Evolutionary conservation across 768 basidiomycete species (phyloP), one percentile per base, ranked within the genome.

Genomic region (Phaeotremella skinneri): DNA sequence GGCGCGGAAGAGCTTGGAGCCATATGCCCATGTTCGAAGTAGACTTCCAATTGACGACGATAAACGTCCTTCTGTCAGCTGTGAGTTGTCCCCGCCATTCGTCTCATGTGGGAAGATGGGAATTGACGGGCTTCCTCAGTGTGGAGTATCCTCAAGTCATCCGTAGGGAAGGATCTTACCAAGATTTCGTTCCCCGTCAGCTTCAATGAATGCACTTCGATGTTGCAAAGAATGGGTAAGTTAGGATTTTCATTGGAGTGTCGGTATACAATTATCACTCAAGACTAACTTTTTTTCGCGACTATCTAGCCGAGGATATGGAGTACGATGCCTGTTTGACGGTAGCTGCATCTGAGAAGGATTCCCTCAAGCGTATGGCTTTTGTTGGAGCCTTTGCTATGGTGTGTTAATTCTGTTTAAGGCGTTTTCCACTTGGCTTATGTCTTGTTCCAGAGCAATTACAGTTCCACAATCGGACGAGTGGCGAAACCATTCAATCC

Each of bases 401-500:
- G 91, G 90, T 52, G 31, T 3, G 51, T 52, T 30, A n/a, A n/a
- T n/a, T n/a, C n/a, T 48, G 45, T 48, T 48, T n/a, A n/a, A 48
- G n/a, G n/a, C 13, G 37, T 13, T 13, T 25, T 25, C 20, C 7
- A 48, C n/a, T 6, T 48, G n/a, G 37, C 37, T 41, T 7, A 48
- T 25, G 45, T 25, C 7, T n/a, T 37, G 34, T 7, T 11, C 7
- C 51, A 52, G 51, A 69, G 89, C 27, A 97, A 97, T 79, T 98
- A 98, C 78, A 91, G 90, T 0, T 91, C 89, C 23, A 98, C 93
- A 1, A 90, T 94, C 65, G 93, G 94, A 2, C 84, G 93, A 34
- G 96, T 98, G 63, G 93, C 93, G 13, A 96, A 97, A 77, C 93
- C 92, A 1, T 96, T 96, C 79, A 96, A 96, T 76, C 93, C 91